A percentile compares a stretch with the other conserved stretches of the same genome.
Evolutionary conservation across 192 early-diverging fungal species (phyloP).

Genomic region (Haplosporangium gracile): DNA sequence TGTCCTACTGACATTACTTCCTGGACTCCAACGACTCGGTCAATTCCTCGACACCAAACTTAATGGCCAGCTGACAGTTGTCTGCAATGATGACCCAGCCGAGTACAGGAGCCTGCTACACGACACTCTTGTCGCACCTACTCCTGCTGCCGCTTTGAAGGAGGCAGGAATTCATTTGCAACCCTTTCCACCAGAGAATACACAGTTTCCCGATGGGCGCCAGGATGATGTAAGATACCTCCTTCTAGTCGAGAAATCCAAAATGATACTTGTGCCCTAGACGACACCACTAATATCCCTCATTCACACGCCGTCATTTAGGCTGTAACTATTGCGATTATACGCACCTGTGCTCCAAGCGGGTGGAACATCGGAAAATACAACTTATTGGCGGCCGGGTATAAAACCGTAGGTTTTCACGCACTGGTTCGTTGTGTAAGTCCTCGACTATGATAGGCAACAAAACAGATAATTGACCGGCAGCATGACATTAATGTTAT

Average conservation of each 20-base stretch:
- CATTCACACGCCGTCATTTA: neutral
- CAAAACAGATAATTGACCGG: neutral
- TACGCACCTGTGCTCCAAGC: slow-evolving; percentile 12
- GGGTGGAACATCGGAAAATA: neutral
- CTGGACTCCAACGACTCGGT: slow-evolving; percentile 14
- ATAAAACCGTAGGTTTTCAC: slow-evolving; percentile 18
- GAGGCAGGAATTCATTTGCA: neutral
- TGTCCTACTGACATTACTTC: slow-evolving; percentile 33
- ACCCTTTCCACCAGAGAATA: slow-evolving; percentile 15
- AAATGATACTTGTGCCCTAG: no score
- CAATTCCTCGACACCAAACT: slow-evolving; percentile 23
- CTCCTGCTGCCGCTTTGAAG: neutral
- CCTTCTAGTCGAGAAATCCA: no score
- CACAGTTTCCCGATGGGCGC: neutral
- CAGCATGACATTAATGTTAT: neutral
- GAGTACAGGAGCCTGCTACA: slow-evolving; percentile 30
- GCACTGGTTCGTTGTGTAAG: neutral
- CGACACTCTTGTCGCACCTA: slow-evolving; percentile 26
- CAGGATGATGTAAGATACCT: slow-evolving; percentile 16
- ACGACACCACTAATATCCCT: no score
- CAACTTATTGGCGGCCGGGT: slow-evolving; percentile 36
- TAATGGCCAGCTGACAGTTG: neutral
- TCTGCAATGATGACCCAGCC: neutral
- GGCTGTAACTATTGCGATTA: slow-evolving; percentile 30
- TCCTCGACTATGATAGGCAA: neutral